phyloP scores from a whole-genome alignment of 148 eudicot species.

The Chenopodium quinoa region DNA sequence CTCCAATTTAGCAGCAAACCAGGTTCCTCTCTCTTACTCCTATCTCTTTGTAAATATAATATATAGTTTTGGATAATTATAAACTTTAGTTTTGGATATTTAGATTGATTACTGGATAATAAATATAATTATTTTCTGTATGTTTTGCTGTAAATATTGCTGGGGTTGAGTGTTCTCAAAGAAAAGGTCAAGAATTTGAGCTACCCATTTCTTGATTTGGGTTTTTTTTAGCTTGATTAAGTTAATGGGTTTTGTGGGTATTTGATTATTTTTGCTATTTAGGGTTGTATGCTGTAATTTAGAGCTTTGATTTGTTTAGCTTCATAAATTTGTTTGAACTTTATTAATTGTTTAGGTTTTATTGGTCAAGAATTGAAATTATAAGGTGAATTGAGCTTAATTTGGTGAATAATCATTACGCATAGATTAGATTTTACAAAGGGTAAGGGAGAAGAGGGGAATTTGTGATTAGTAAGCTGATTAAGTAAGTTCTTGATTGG shows the following conservation, averaged over 20 bases:
- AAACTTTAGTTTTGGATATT: background rate
- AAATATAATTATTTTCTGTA: background rate
- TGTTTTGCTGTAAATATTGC: slow-evolving; percentile 10
- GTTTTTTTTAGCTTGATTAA: slow-evolving; percentile 11
- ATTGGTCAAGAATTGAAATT: background rate
- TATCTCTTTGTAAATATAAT: slow-evolving; percentile 20
- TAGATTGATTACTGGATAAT: slow-evolving; percentile 7
- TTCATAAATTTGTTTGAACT: background rate
- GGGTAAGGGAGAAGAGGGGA: slow-evolving; percentile 8
- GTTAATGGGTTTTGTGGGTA: slow-evolving; percentile 24
- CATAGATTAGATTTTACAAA: slow-evolving; percentile 3
- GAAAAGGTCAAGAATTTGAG: slow-evolving; percentile 19
- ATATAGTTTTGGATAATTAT: background rate
- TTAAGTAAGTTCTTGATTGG: slow-evolving; percentile 21
- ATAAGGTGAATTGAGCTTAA: background rate
- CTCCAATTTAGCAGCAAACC: slow-evolving; percentile 16
- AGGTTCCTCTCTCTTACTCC: slow-evolving; percentile 23
- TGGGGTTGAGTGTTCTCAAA: background rate
- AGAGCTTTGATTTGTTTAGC: slow-evolving; percentile 14
- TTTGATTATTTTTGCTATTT: slow-evolving; percentile 20
- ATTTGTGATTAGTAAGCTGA: slow-evolving; percentile 7
- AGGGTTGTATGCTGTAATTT: slow-evolving; percentile 14
- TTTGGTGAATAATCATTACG: slow-evolving; percentile 1
- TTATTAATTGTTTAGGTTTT: background rate
- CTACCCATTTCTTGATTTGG: slow-evolving; percentile 13